phyloP scores from a whole-genome alignment of 176 grass and related monocot species.

The Oryza officinalis region DNA sequence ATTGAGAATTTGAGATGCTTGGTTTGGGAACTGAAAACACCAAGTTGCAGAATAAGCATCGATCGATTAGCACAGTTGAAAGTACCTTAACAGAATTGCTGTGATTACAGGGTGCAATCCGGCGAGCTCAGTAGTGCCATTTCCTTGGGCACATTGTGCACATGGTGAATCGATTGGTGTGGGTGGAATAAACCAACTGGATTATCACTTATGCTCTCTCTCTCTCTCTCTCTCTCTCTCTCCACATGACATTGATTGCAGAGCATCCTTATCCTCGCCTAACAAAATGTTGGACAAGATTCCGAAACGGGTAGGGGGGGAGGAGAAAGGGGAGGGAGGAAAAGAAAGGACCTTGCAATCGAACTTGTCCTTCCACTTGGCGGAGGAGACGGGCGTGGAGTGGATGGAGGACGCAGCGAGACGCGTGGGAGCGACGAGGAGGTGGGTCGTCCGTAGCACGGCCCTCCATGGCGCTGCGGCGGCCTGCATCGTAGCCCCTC shows the following conservation, averaged over 20 bases:
- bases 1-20: neutral
- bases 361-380: constrained; percentile 82
- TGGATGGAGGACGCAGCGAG: constrained; percentile 51
- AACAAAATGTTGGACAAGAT: constrained; percentile 8
- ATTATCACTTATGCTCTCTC: neutral
- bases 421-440: constrained; percentile 13
- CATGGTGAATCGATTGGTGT: neutral
- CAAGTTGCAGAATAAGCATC: constrained; percentile 18
- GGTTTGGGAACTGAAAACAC: constrained; percentile 9
- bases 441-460: constrained; percentile 35
- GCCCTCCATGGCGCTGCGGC: constrained; percentile 43
- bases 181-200: neutral
- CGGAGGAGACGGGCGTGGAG: constrained; percentile 49
- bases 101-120: neutral
- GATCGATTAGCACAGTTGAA: neutral
- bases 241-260: neutral
- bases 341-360: constrained; percentile 63
- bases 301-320: neutral
- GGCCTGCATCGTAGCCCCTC: constrained; percentile 46
- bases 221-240: neutral
- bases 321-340: neutral
- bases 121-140: neutral
- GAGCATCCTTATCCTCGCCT: neutral
- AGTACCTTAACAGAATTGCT: neutral
- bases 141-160: neutral